A percentile compares a stretch with the other conserved stretches of the same genome.
These are phyloP conservation scores for Mycena maculata DNA, from an alignment of 768 basidiomycete species.

Conservation along the genomic window DNA sequence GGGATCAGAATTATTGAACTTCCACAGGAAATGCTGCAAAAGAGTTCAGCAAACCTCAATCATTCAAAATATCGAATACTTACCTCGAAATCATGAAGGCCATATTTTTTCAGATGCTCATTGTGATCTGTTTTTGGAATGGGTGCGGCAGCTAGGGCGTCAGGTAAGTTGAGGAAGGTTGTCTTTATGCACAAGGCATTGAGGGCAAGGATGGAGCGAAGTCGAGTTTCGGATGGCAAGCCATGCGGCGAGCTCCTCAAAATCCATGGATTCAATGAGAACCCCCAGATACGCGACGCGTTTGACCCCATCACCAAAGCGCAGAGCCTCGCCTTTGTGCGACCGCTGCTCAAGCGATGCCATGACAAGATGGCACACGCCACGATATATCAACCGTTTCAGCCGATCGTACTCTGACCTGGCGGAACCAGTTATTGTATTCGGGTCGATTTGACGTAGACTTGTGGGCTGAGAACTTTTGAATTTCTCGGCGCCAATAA, in stretches of 20 bases:
- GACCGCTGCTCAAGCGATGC: constrained; percentile 22
- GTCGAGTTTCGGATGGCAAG: constrained; percentile 16
- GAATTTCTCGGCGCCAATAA: not conserved
- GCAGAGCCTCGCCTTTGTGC: constrained; percentile 18
- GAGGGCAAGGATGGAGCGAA: constrained; percentile 25
- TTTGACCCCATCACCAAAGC: constrained; percentile 21
- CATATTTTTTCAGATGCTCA: constrained; percentile 13
- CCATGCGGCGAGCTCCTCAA: constrained; percentile 28
- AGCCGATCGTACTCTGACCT: constrained; percentile 22
- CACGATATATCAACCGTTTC: constrained; percentile 26
- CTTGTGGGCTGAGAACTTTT: constrained; percentile 5
- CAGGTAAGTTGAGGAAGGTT: constrained; percentile 14
- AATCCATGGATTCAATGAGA: constrained; percentile 31
- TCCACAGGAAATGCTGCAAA: constrained; percentile 21
- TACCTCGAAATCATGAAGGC: constrained; percentile 29
- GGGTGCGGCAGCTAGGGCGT: not conserved
- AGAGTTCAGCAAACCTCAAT: not conserved
- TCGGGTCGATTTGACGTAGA: constrained; percentile 23
- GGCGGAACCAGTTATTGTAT: not conserved
- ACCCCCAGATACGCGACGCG: constrained; percentile 25
- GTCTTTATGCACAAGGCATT: constrained; percentile 20
- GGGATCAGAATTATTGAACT: constrained; percentile 15
- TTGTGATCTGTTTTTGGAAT: constrained; percentile 4
- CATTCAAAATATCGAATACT: not conserved
- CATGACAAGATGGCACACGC: constrained; percentile 11